phyloP scores from a whole-genome alignment of 225 moss, liverwort and hornwort genomes.

The Bryoerythrophyllum caledonicum region DNA sequence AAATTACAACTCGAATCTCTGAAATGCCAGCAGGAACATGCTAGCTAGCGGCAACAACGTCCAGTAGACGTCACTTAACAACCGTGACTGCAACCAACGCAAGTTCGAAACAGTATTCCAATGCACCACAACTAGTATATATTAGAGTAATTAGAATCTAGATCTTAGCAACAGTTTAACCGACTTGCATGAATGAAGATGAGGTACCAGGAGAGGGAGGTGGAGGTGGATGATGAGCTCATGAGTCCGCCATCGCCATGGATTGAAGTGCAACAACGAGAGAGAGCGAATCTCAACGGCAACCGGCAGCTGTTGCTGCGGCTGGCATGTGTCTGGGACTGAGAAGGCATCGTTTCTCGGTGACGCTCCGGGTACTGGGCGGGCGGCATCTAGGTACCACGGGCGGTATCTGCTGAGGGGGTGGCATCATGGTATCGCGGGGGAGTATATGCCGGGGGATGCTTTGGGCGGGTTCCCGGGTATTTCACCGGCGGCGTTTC shows the following conservation, averaged over 20 bases:
- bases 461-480: background rate
- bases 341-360: background rate
- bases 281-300: background rate
- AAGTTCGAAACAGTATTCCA: background rate
- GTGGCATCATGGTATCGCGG: background rate
- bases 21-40: background rate
- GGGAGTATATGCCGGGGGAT: background rate
- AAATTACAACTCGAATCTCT: background rate
- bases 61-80: background rate
- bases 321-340: background rate
- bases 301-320: background rate
- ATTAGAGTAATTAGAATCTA: background rate
- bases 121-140: too few relatives aligned
- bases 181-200: background rate
- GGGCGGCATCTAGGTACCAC: background rate
- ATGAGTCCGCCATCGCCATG: conserved; percentile 16
- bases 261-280: background rate
- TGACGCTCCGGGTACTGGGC: background rate
- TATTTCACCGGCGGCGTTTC: too few relatives aligned
- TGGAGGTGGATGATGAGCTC: background rate
- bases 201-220: background rate
- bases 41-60: background rate
- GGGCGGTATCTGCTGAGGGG: background rate
- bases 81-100: background rate
- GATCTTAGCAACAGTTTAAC: background rate